phyloP scores from a whole-genome alignment of 192 early-diverging fungal species.

The Coemansia pectinata region DNA sequence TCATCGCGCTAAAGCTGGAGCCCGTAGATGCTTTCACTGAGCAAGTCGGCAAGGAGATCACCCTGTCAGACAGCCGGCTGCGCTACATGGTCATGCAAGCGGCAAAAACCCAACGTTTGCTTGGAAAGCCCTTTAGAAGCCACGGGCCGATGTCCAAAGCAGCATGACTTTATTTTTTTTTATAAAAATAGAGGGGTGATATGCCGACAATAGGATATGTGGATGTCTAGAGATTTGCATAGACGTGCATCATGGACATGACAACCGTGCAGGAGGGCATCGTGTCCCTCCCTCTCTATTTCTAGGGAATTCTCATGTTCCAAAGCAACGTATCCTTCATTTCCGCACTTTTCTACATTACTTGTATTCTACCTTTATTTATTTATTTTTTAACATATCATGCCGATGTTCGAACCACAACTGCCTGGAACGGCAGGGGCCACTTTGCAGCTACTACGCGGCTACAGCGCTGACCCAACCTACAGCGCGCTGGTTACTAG shows the following conservation, averaged over 20 bases:
- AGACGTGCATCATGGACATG: no score
- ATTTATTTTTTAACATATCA: not conserved
- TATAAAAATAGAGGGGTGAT: not conserved
- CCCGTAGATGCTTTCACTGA: slow-evolving; percentile 1
- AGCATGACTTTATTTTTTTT: not conserved
- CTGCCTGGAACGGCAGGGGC: not conserved
- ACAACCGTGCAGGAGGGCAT: not conserved
- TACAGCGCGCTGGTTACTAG: not conserved
- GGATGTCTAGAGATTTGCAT: no score
- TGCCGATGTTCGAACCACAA: not conserved
- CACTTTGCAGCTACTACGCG: not conserved
- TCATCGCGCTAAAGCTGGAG: not conserved
- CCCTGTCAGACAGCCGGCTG: slow-evolving; percentile 6
- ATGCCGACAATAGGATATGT: no score
- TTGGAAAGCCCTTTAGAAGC: not conserved
- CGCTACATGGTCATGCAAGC: not conserved
- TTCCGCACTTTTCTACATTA: not conserved
- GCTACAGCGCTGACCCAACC: not conserved
- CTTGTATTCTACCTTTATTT: not conserved
- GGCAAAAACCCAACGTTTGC: not conserved
- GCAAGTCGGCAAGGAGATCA: slow-evolving; percentile 9
- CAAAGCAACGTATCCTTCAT: not conserved
- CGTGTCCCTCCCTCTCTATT: not conserved
- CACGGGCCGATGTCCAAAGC: not conserved
- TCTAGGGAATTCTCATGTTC: not conserved